Evolutionary conservation across 768 basidiomycete genomes (phyloP).

Genomic region (Leccinum broughii): DNA sequence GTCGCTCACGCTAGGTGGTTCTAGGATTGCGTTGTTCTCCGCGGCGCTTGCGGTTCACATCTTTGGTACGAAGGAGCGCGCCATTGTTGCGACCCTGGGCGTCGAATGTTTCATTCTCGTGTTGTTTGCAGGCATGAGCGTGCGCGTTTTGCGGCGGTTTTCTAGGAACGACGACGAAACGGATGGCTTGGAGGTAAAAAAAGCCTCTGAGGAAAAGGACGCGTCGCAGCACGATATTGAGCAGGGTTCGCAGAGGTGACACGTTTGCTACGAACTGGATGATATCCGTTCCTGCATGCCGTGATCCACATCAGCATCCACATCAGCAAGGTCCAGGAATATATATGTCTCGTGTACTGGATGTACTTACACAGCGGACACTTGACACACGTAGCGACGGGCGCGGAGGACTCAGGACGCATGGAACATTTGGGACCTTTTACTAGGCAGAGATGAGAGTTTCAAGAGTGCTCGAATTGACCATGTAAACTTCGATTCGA

Average conservation of each 20-base stretch:
- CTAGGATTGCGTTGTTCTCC: constrained; percentile 12
- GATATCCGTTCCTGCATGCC: neutral
- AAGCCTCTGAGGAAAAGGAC: neutral
- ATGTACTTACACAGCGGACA: neutral
- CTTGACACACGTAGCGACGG: neutral
- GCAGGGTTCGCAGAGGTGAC: neutral
- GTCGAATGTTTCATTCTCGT: constrained; percentile 11
- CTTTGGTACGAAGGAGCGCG: constrained; percentile 3
- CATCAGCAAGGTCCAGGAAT: neutral
- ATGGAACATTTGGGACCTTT: too few relatives aligned
- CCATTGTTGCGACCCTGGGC: constrained; percentile 1
- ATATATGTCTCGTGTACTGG: neutral
- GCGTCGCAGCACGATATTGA: neutral
- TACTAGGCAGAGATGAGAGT: too few relatives aligned
- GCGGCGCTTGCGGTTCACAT: constrained; percentile 9
- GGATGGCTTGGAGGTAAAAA: neutral
- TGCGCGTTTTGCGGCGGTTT: constrained; percentile 6
- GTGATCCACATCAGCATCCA: neutral
- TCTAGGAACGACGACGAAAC: neutral
- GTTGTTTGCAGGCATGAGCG: neutral
- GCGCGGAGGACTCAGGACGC: too few relatives aligned
- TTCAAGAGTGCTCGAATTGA: too few relatives aligned
- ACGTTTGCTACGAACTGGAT: neutral
- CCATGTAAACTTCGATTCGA: too few relatives aligned
- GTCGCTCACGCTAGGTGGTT: neutral